These are phyloP conservation scores for Penicillium coprophilum DNA, from an alignment of 495 filamentous ascomycete genomes.

Conservation along the genomic window DNA sequence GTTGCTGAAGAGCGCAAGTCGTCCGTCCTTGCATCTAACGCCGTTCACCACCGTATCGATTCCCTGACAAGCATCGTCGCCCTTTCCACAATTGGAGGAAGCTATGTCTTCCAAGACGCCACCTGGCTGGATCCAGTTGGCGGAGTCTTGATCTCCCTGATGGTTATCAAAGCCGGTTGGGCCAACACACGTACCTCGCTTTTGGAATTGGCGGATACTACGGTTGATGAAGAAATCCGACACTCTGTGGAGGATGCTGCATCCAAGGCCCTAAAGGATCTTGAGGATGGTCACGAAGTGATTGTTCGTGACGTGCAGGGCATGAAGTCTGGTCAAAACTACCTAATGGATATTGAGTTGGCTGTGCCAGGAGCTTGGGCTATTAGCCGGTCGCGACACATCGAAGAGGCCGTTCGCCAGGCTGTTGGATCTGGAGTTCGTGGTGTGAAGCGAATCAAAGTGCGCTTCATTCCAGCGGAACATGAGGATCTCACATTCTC, in stretches of 20 bases:
- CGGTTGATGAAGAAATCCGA: conserved; percentile 80
- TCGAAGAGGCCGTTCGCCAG: conserved; percentile 71
- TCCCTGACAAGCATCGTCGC: conserved; percentile 93
- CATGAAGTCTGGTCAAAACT: conserved; percentile 93
- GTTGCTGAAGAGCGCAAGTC: conserved; percentile 92
- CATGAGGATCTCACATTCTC: conserved; percentile 51
- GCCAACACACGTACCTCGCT: conserved; percentile 79
- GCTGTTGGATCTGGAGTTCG: conserved; percentile 70
- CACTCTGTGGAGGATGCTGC: conserved; percentile 63
- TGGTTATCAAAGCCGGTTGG: conserved; percentile 90
- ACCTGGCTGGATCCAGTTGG: conserved; percentile 95
- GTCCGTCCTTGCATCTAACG: conserved; percentile 94
- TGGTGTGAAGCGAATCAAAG: conserved; percentile 75
- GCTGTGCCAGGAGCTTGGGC: conserved; percentile 73
- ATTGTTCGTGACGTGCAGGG: conserved; percentile 74
- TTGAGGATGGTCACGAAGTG: conserved; percentile 43
- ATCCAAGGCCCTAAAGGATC: conserved; percentile 53
- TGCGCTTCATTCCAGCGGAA: conserved; percentile 76
- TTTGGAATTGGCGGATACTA: conserved; percentile 84
- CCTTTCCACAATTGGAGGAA: conserved; percentile 79
- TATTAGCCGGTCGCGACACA: conserved; percentile 59
- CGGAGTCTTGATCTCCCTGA: conserved; percentile 81
- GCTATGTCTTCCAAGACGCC: conserved; percentile 79
- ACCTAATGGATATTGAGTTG: conserved; percentile 82
- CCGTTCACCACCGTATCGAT: conserved; percentile 93